Percentiles rank a stretch among this genome's conserved stretches.
Conservation (phyloP, 192 early-diverging fungal species). For the Phycomyces nitens region DNA sequence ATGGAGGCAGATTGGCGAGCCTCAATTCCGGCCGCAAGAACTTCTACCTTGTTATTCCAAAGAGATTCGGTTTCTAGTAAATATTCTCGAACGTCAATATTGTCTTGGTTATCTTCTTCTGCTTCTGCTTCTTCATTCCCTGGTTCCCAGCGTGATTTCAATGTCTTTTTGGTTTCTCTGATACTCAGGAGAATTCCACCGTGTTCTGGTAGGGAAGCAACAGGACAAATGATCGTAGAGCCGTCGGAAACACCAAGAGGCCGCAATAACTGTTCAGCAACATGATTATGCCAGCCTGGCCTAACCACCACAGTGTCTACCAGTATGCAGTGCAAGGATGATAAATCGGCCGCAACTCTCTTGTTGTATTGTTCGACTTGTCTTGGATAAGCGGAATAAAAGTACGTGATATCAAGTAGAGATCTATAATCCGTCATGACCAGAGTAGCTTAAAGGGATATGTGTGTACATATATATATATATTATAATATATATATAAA, state of each 20-base stretch:
- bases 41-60: slow-evolving; percentile 52
- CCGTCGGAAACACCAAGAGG: slow-evolving; percentile 32
- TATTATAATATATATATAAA: too few species aligned
- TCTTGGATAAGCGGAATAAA: slow-evolving; percentile 47
- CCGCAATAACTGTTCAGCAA: slow-evolving; percentile 36
- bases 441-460: slow-evolving; percentile 44
- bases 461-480: not conserved
- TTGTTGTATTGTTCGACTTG: slow-evolving; percentile 50
- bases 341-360: slow-evolving; percentile 51
- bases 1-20: slow-evolving; percentile 15
- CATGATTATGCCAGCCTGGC: slow-evolving; percentile 47
- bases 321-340: slow-evolving; percentile 56
- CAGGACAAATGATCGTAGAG: slow-evolving; percentile 53
- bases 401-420: slow-evolving; percentile 54
- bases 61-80: slow-evolving; percentile 63
- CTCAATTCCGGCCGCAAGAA: slow-evolving; percentile 44
- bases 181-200: slow-evolving; percentile 69
- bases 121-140: too few species aligned
- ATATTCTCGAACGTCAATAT: slow-evolving; percentile 47
- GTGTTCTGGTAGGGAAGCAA: slow-evolving; percentile 68
- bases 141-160: too few species aligned
- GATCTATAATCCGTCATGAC: slow-evolving; percentile 67
- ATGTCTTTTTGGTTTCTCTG: slow-evolving; percentile 38
- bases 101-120: too few species aligned
- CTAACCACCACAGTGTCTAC: slow-evolving; percentile 63